Conservation (phyloP, 2,329 filamentous ascomycete species). For the Pseudogymnoascus sp. region DNA sequence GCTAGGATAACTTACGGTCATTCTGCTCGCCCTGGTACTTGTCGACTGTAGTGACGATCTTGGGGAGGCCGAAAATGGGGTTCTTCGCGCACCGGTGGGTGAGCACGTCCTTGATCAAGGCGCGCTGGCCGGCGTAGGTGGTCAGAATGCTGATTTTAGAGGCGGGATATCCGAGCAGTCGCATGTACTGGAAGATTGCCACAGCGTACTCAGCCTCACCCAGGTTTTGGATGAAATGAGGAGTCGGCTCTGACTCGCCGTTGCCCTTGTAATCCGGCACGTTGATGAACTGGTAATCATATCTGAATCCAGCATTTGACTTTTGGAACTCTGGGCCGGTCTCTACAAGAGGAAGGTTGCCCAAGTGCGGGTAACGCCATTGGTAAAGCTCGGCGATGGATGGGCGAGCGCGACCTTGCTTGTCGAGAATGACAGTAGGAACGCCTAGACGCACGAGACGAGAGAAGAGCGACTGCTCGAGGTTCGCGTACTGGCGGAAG, state of each 20-base stretch:
- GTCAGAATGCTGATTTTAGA: constrained; percentile 73
- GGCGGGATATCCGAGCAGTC: constrained; percentile 81
- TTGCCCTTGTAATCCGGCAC: constrained; percentile 86
- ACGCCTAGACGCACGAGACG: constrained; percentile 85
- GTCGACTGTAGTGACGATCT: constrained; percentile 88
- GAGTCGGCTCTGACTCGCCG: constrained; percentile 82
- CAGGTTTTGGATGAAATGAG: constrained; percentile 93
- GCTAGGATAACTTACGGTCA: constrained; percentile 64
- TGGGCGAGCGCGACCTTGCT: constrained; percentile 84
- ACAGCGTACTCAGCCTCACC: constrained; percentile 97
- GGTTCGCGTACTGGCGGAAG: constrained; percentile 89
- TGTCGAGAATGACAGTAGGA: constrained; percentile 82
- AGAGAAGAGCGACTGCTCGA: constrained; percentile 92
- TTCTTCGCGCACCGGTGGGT: constrained; percentile 76
- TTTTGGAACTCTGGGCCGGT: constrained; percentile 61
- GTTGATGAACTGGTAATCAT: constrained; percentile 95
- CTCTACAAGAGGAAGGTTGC: constrained; percentile 70
- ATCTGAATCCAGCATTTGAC: constrained; percentile 87
- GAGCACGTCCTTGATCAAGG: constrained; percentile 81
- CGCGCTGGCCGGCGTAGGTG: constrained; percentile 87
- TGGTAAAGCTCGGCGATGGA: constrained; percentile 84
- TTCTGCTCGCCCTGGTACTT: constrained; percentile 99
- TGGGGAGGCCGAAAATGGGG: constrained; percentile 79
- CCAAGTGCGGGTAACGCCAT: constrained; percentile 81
- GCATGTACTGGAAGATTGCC: constrained; percentile 95